Evolutionary conservation across 2,329 filamentous ascomycete genomes (phyloP), one percentile per base, ranked within the genome.

Genomic region (Fusarium papillatum): DNA sequence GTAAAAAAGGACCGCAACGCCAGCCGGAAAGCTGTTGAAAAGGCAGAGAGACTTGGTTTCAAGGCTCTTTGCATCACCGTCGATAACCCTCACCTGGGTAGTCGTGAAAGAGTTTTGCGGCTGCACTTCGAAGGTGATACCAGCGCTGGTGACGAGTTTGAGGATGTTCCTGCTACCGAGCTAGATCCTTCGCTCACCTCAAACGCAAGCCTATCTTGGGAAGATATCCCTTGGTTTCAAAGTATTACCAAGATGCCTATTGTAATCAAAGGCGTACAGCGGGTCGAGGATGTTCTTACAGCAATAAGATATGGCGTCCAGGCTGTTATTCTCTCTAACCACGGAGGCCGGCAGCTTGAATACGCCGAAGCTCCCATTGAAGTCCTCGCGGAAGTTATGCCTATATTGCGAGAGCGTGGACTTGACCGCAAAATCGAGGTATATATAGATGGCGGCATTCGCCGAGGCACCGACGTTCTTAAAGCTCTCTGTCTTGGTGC

Each of bases 401-500:
- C 96, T 0, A 91, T 95, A 64, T 89, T 97, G 62, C 91, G 93
- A 39, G 89, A 93, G 74, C 89, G 91, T 53, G 93, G 94, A 10
- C 89, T 94, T 80, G 90, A 96, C 75, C 86, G 93, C 80, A 90
- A 91, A 79, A 92, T 98, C 69, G 96, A 98, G 82, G 90, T 98
- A 31, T 98, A 91, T 85, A 88, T 98, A 62, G 97, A 98, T 82
- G 97, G 96, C 26, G 96, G 97, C 29, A 89, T 98, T 60, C 92
- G 95, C 65, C 91, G 96, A 59, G 95, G 93, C 4, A 98, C 96
- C 0, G 96, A 98, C 83, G 95, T 98, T 70, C 90, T 98, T 81
- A 98, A 98, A 86, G 96, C 96, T 9, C 87, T 98, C 9, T 98
- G 96, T 81, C 89, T 98, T 1, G 97, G 96, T 41, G 96, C 96